Base-by-base conservation (phyloP, 371 early-diverging fungal species). In the Fennellomyces sp. region DNA sequence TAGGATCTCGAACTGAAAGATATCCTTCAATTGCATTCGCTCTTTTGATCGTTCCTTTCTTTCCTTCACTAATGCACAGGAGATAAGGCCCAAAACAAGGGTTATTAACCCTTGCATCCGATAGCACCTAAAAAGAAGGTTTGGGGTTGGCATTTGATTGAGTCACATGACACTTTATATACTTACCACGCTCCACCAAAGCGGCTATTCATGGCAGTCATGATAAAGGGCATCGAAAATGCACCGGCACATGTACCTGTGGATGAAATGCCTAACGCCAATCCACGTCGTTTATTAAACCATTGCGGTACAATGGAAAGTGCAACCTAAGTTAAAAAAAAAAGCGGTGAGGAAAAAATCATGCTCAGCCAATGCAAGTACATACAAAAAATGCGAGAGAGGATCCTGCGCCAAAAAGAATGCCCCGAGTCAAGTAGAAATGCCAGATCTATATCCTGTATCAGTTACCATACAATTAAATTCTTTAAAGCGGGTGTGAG, bases 191-290 rank as follows among this genome's bases (percentile, higher is more conserved):
- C 59, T 21, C 75, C 60, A 0, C 86, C 89, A 10, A 85, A 51
- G 15, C 47, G 59, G 21, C 66, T 66, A 49, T 89, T 75, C 10
- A 89, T 64, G 27, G 68, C 52, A 26, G 76, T 81, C 39, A 86
- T 67, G 2, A 90, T 54, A 10, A 87, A 85, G 1, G 86, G 75
- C 62, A 90, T 65, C 33, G 82, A 76, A 7, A 91, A 76, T 0
- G 90, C 90, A 29, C 92, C 92, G 33, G 89, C 61, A 5, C 92
- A 90, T 6, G 83, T 75, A 4, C 93, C 93, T 53, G 85, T 70
- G 45, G 85, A 82, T 21, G 88, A 84, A 13, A 91, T 69, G 8
- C 91, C 94, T 0, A 85, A 78, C 10, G 89, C 92, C 36, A 92
- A 49, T 0, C 88, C 86, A 5, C 90, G 81, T 27, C 68, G 60